A percentile compares a stretch with the other conserved stretches of the same genome.
phyloP scores from a whole-genome alignment of 176 grass and related monocot species.

The Hyparrhenia diplandra region DNA sequence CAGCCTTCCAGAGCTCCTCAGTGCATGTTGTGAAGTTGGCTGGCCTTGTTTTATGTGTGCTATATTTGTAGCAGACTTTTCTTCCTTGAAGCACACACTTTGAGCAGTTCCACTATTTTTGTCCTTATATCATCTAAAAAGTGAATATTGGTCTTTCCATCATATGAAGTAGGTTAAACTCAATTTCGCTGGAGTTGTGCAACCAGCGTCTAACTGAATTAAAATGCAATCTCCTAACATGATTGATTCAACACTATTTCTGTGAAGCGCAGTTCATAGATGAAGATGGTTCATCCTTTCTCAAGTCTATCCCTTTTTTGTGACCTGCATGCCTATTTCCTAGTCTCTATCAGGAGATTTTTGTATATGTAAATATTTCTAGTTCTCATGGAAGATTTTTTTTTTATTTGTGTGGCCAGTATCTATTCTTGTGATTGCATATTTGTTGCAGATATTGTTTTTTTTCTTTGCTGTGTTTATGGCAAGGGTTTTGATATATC shows the following conservation, averaged over 20 bases:
- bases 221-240: neutral
- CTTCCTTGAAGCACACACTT: neutral
- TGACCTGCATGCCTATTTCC: neutral
- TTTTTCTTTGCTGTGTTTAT: neutral
- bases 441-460: neutral
- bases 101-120: neutral
- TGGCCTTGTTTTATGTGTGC: neutral
- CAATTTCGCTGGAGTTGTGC: neutral
- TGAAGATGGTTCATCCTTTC: neutral
- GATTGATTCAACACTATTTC: no score
- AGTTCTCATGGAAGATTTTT: neutral
- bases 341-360: constrained; percentile 1
- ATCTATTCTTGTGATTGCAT: constrained; percentile 4
- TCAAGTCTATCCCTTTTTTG: neutral
- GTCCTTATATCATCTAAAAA: neutral
- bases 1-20: no score
- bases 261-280: no score
- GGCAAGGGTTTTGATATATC: neutral
- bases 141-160: neutral
- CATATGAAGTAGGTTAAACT: neutral
- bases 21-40: no score
- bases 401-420: neutral
- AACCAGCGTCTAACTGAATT: neutral
- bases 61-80: neutral
- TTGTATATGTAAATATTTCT: neutral